Evolutionary conservation across 1,139 yeast species (phyloP).

Genomic region (Yamadazyma sp.): DNA sequence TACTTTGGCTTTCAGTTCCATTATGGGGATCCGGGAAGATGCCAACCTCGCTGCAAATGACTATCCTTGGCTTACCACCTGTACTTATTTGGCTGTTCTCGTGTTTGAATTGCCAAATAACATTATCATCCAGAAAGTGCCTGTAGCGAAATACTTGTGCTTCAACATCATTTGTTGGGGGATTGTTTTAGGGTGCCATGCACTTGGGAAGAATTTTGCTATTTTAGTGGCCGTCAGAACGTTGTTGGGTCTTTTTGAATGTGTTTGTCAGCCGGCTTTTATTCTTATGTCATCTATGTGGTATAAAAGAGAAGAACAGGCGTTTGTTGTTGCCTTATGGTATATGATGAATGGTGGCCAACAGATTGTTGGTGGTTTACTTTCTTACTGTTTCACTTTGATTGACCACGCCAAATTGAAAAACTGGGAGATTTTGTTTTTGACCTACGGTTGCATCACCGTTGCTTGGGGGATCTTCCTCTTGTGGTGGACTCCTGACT

Average conservation of each 20-base stretch:
- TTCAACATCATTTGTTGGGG: conserved; percentile 43
- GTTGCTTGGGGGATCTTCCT: conserved; percentile 31
- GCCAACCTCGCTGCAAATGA: conserved; percentile 29
- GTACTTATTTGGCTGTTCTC: conserved; percentile 45
- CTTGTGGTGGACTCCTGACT: conserved; percentile 30
- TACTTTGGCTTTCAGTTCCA: conserved; percentile 47
- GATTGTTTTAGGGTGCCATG: conserved; percentile 34
- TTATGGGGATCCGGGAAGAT: conserved; percentile 48
- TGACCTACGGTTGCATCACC: conserved; percentile 37
- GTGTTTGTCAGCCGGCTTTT: conserved; percentile 46
- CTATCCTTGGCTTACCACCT: conserved; percentile 43
- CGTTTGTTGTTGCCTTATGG: conserved; percentile 38
- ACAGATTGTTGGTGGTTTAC: conserved; percentile 42
- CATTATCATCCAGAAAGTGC: conserved; percentile 35
- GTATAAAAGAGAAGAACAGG: conserved; percentile 40
- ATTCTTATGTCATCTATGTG: conserved; percentile 43
- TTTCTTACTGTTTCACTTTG: conserved; percentile 43
- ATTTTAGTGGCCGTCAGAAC: conserved; percentile 42
- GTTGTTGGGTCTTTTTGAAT: conserved; percentile 41
- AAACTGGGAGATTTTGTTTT: conserved; percentile 42
- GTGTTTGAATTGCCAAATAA: conserved; percentile 48
- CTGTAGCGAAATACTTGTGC: conserved; percentile 38
- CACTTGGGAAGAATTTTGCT: conserved; percentile 38
- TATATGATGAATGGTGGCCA: conserved; percentile 42
- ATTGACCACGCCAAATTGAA: conserved; percentile 24